These are phyloP conservation scores for Beta vulgaris DNA, from an alignment of 148 eudicot species.

Conservation along the genomic window DNA sequence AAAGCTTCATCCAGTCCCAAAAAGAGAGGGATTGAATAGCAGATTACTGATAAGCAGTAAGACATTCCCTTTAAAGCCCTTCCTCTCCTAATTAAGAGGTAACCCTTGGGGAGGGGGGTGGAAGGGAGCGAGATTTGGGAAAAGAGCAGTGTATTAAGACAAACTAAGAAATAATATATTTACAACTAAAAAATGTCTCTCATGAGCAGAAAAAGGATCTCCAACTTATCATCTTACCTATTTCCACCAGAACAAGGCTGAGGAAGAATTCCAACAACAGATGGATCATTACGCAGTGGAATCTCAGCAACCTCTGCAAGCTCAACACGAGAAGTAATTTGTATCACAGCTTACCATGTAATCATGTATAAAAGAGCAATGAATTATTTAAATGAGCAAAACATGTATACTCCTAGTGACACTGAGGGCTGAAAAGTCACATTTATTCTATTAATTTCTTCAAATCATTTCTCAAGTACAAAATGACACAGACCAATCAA, in stretches of 20 bases:
- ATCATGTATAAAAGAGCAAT: neutral
- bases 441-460: neutral
- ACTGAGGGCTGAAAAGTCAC: neutral
- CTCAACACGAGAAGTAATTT: slow-evolving; percentile 16
- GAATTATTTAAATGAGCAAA: neutral
- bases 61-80: neutral
- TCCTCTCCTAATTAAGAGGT: neutral
- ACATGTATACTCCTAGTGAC: neutral
- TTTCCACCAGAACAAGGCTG: slow-evolving; percentile 80
- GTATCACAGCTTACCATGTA: slow-evolving; percentile 6
- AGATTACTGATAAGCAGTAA: too few species aligned
- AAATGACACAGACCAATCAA: neutral
- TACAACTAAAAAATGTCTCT: slow-evolving; percentile 12
- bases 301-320: slow-evolving; percentile 74
- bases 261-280: slow-evolving; percentile 81
- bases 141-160: neutral
- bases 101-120: neutral
- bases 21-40: too few species aligned
- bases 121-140: neutral
- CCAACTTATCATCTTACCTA: slow-evolving; percentile 50
- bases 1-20: neutral
- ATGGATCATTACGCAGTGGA: slow-evolving; percentile 48
- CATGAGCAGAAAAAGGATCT: slow-evolving; percentile 16
- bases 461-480: neutral
- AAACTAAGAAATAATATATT: neutral